Conservation (phyloP, 495 filamentous ascomycete genomes). For the Oleoguttula mirabilis region DNA sequence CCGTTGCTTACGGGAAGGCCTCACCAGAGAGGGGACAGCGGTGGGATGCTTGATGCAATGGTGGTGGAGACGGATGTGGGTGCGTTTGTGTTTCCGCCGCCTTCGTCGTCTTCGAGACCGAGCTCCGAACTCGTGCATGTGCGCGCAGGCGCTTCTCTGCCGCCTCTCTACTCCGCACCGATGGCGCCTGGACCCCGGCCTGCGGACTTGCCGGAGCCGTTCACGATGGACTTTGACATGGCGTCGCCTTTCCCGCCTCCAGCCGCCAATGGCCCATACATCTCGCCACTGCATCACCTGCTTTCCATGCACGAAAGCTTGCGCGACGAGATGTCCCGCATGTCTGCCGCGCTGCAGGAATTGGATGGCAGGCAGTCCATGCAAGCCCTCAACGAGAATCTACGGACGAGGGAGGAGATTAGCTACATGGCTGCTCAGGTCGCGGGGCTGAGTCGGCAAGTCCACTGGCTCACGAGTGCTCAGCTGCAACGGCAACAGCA, state of each 20-base stretch:
- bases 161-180: background rate
- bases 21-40: background rate
- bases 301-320: slow-evolving; percentile 58
- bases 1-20: background rate
- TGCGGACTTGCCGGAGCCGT: slow-evolving; percentile 4
- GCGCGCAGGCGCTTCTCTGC: background rate
- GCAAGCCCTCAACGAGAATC: slow-evolving; percentile 55
- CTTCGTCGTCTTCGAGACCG: background rate
- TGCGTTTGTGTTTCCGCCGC: background rate
- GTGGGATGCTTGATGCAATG: background rate
- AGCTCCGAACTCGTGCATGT: background rate
- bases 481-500: slow-evolving; percentile 36
- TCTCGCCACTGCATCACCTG: slow-evolving; percentile 39
- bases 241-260: slow-evolving; percentile 11
- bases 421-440: slow-evolving; percentile 54
- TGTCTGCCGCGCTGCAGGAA: slow-evolving; percentile 47
- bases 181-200: slow-evolving; percentile 3
- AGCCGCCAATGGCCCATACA: slow-evolving; percentile 15
- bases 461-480: slow-evolving; percentile 57
- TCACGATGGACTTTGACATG: slow-evolving; percentile 8
- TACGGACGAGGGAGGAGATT: slow-evolving; percentile 56
- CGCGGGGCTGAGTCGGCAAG: slow-evolving; percentile 49
- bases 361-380: slow-evolving; percentile 55
- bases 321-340: slow-evolving; percentile 48
- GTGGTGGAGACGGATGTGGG: background rate